phyloP scores from a whole-genome alignment of 1,284 basidiomycete species.

The Chiua sp. region DNA sequence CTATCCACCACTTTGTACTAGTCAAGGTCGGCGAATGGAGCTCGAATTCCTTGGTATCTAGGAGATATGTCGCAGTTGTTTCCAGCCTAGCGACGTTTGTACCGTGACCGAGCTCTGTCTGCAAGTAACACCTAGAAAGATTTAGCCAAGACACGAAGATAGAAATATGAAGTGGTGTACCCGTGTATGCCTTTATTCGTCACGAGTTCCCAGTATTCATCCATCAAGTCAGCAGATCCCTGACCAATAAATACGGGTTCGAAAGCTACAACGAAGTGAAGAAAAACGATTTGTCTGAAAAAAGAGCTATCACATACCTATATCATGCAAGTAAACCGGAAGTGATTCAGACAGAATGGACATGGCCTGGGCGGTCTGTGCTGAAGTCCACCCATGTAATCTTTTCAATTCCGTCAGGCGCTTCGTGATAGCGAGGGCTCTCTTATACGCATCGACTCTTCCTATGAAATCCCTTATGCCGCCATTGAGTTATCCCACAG shows the following conservation, averaged over 20 bases:
- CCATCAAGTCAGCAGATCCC: constrained; percentile 54
- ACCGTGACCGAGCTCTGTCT: constrained; percentile 81
- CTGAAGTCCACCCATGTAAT: constrained; percentile 54
- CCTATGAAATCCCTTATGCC: constrained; percentile 30
- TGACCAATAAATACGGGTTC: constrained; percentile 70
- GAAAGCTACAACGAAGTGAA: constrained; percentile 51
- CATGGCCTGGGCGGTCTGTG: constrained; percentile 52
- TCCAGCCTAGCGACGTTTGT: constrained; percentile 74
- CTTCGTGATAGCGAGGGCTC: constrained; percentile 48
- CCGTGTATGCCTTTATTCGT: constrained; percentile 66
- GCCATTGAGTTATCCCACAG: background rate
- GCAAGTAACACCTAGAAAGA: constrained; percentile 59
- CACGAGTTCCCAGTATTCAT: constrained; percentile 55
- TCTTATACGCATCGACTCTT: constrained; percentile 28
- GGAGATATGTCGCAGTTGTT: constrained; percentile 80
- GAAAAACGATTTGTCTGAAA: background rate
- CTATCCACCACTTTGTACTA: constrained; percentile 88
- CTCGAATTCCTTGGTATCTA: constrained; percentile 72
- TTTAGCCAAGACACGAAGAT: background rate
- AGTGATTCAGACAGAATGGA: constrained; percentile 55
- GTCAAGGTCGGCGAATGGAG: constrained; percentile 80
- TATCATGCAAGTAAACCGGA: constrained; percentile 58
- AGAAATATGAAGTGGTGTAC: constrained; percentile 15
- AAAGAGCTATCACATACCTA: constrained; percentile 48
- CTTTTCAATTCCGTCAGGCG: constrained; percentile 63